Evolutionary conservation across 345 rosid species (phyloP), one percentile per base, ranked within the genome.

Genomic region (Fremontodendron californicum): DNA sequence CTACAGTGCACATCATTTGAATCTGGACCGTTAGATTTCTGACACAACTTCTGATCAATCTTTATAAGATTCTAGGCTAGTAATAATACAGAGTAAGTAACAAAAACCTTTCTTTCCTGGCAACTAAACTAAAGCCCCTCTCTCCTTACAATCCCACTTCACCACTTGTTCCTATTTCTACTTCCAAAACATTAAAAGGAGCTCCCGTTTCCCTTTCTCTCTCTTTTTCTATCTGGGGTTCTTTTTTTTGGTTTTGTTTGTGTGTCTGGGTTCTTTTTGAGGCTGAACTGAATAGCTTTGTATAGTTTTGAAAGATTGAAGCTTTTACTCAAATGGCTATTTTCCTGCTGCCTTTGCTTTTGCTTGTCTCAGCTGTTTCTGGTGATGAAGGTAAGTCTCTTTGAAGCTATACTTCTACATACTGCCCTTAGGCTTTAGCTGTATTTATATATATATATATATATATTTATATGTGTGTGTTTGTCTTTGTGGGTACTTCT

Each of bases 371-470:
- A 27, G 64, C 74, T 66, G 79, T 54, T 52, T 52, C 39, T 37
- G 79, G 64, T 66, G 79, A 52, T 67, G 73, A 51, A 42, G 39
- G 79, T 67, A 46, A 66, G 73, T 39, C 55, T 49, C 37, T 78
- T 51, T 31, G 48, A 31, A 39, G 39, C 66, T 18, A 2, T 40
- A 12, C 9, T 23, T 76, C 23, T 51, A 23, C 25, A 57, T 73
- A 4, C 37, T 40, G 7, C 25, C 27, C 63, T 57, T 23, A 25
- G 13, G 31, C 61, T 55, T 2, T 64, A 9, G 46, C 49, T 21
- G 35, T 45, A 6, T 66, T 21, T n/a, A n/a, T n/a, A n/a, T n/a
- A n/a, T n/a, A n/a, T n/a, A n/a, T n/a, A n/a, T n/a, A 33, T 58
- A 25, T 57, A 57, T 27, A 3, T 58, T 27, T 11, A 2, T 27